phyloP scores from a whole-genome alignment of 768 basidiomycete genomes.

The Kwoniella sp. region DNA sequence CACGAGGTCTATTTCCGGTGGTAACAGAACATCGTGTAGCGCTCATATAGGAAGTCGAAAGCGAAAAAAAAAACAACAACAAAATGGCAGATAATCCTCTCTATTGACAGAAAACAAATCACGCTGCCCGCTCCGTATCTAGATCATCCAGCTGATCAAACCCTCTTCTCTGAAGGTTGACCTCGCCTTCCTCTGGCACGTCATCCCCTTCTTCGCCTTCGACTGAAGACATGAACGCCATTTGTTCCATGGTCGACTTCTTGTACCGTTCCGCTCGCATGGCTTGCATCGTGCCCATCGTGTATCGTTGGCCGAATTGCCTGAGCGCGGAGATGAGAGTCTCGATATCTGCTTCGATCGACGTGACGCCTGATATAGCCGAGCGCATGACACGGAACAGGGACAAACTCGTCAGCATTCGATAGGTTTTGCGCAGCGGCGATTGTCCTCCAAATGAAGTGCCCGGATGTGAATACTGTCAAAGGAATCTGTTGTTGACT shows the following conservation, averaged over 20 bases:
- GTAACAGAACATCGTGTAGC: too few species aligned
- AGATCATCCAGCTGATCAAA: neutral
- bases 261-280: constrained; percentile 36
- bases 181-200: neutral
- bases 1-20: too few species aligned
- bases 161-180: neutral
- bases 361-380: constrained; percentile 25
- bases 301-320: constrained; percentile 32
- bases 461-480: too few species aligned
- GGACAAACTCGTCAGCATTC: neutral
- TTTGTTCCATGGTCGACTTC: constrained; percentile 25
- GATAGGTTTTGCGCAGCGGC: too few species aligned
- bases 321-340: constrained; percentile 30
- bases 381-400: too few species aligned
- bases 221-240: constrained; percentile 25
- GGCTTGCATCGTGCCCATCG: constrained; percentile 38
- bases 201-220: neutral
- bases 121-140: neutral
- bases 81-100: too few species aligned
- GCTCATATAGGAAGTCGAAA: too few species aligned
- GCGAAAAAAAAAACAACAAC: too few species aligned
- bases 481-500: too few species aligned
- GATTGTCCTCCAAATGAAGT: neutral
- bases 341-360: constrained; percentile 39
- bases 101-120: neutral